Conservation (phyloP, 768 basidiomycete species). For the Pisolithus tinctorius region DNA sequence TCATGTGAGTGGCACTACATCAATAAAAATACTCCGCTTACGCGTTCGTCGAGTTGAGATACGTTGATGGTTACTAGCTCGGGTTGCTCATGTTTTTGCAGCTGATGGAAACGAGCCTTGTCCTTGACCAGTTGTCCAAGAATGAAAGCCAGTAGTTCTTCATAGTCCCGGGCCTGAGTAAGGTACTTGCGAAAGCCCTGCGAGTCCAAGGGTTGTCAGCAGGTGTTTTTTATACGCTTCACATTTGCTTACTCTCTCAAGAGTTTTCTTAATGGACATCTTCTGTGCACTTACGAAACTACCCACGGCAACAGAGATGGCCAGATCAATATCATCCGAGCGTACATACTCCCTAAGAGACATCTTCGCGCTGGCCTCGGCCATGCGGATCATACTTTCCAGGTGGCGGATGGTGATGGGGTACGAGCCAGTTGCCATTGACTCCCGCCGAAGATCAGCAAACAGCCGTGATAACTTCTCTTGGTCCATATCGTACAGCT, state of each 20-base stretch:
- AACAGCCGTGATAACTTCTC: constrained; percentile 94
- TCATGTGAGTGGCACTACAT: constrained; percentile 5
- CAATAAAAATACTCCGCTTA: constrained; percentile 31
- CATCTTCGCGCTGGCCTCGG: constrained; percentile 99
- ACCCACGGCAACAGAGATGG: constrained; percentile 90
- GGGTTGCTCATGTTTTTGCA: constrained; percentile 72
- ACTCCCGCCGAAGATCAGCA: constrained; percentile 92
- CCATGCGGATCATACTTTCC: constrained; percentile 99
- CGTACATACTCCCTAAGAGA: constrained; percentile 93
- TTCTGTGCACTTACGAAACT: constrained; percentile 97
- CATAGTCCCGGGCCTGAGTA: constrained; percentile 91
- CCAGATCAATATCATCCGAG: constrained; percentile 92
- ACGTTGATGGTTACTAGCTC: constrained; percentile 69
- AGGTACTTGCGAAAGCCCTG: constrained; percentile 98
- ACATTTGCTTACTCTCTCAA: constrained; percentile 64
- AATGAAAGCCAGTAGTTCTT: constrained; percentile 90
- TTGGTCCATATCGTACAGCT: constrained; percentile 91
- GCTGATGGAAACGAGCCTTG: constrained; percentile 76
- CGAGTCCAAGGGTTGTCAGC: constrained; percentile 9
- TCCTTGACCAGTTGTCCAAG: constrained; percentile 93
- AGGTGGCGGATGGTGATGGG: constrained; percentile 97
- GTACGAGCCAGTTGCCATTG: constrained; percentile 95
- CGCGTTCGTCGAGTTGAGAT: constrained; percentile 81
- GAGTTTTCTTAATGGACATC: constrained; percentile 95
- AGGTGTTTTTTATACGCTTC: not conserved